Evolutionary conservation across 2,329 filamentous ascomycete genomes (phyloP).

Genomic region (Coleophoma eucalyptorum): DNA sequence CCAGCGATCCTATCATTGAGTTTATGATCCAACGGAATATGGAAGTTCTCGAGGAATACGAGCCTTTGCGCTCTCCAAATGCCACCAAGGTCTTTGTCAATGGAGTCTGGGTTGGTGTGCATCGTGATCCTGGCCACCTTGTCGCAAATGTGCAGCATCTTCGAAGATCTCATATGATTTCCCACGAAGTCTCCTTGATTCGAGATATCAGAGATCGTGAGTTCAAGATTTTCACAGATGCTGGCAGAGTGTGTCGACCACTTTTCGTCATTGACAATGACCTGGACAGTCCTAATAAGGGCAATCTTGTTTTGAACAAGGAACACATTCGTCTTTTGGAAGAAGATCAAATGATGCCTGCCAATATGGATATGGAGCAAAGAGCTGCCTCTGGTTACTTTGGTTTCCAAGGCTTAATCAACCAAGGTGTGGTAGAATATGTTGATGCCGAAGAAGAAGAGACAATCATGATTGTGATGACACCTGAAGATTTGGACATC

Average conservation of each 20-base stretch:
- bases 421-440: constrained; percentile 87
- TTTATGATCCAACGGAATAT: constrained; percentile 96
- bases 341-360: constrained; percentile 62
- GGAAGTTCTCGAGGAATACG: constrained; percentile 95
- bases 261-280: constrained; percentile 93
- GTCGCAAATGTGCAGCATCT: constrained; percentile 75
- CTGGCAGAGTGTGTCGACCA: constrained; percentile 89
- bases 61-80: constrained; percentile 78
- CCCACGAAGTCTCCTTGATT: constrained; percentile 89
- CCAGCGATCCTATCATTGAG: constrained; percentile 83
- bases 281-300: constrained; percentile 67
- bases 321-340: constrained; percentile 77
- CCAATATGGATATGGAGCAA: constrained; percentile 55
- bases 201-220: constrained; percentile 95
- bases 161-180: constrained; percentile 77
- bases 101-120: constrained; percentile 95
- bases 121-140: constrained; percentile 82
- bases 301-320: constrained; percentile 78
- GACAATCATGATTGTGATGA: constrained; percentile 99
- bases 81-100: constrained; percentile 98
- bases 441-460: constrained; percentile 98
- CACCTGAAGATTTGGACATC: constrained; percentile 85
- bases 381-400: constrained; percentile 57
- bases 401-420: constrained; percentile 85
- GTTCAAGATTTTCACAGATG: constrained; percentile 98